Evolutionary conservation across 352 stramenopile species (phyloP), one percentile per base, ranked within the genome.

Genomic region (Globisporangium recalcitrans): DNA sequence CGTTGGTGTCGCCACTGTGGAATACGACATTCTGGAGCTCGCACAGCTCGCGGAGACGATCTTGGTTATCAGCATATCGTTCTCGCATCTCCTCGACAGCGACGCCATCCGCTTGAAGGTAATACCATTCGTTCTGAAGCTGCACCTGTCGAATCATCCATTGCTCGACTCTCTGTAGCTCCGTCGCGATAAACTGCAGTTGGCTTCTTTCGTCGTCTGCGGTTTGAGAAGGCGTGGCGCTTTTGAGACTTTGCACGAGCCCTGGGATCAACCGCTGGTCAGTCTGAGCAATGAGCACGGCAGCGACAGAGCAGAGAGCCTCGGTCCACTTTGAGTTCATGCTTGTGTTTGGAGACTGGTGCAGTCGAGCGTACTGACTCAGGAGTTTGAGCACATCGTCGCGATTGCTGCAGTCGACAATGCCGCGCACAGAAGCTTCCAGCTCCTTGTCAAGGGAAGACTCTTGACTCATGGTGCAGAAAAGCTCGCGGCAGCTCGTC

Each of bases 71-170:
- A 32, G 62, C 69, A 46, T 88, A 80, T 6, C 76, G 71, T 31
- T 91, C 82, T 29, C 74, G 72, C 53, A 91, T 61, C 51, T 85
- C 72, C 34, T 78, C 69, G 7, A 80, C 22, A 22, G 62, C 66
- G 5, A 81, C 62, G 9, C 63, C 52, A 27, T 90, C 80, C 14
- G 73, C 69, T 27, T 69, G 58, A 6, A 89, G 59, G 36, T 77
- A 85, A 8, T 72, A 44, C 75, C 80, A 90, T 62, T 91, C 82
- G 32, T 77, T 91, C 42, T 81, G 57, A 24, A 90, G 60, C 55
- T 90, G 82, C 11, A 86, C 75, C 52, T 84, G 71, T 3, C 76
- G 73, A 14, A 89, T 56, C 80, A 90, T 87, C 73, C 70, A 87
- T 32, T 79, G 75, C 60, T 90, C 80, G 27, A 90, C 51, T 26